phyloP scores from a whole-genome alignment of 345 rosid genomes.

The Orychophragmus violaceus region DNA sequence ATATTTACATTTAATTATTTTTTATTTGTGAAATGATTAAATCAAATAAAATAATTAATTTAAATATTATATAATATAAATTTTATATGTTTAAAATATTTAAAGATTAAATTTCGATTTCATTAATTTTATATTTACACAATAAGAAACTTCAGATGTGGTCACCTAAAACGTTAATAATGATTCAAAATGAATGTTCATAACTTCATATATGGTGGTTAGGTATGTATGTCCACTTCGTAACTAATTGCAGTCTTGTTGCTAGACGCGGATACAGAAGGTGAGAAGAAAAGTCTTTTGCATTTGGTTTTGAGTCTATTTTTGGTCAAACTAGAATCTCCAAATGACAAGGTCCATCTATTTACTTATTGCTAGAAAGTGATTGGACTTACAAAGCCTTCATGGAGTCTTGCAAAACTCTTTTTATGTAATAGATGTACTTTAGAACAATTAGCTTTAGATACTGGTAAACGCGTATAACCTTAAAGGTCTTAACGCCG shows the following conservation, averaged over 20 bases:
- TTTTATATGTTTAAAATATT: no score
- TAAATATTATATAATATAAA: no score
- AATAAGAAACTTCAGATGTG: background rate
- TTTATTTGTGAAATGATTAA: no score
- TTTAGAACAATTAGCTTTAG: background rate
- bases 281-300: slow-evolving; percentile 13
- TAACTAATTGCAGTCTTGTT: background rate
- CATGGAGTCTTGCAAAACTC: slow-evolving; percentile 3
- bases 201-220: background rate
- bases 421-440: background rate
- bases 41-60: no score
- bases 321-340: slow-evolving; percentile 22
- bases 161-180: background rate
- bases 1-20: no score
- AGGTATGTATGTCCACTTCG: background rate
- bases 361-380: slow-evolving; percentile 9
- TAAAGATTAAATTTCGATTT: no score
- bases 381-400: slow-evolving; percentile 17
- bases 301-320: slow-evolving; percentile 21
- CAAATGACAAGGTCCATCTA: background rate
- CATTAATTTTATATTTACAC: background rate
- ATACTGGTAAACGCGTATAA: background rate
- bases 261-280: background rate
- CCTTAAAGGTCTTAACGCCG: background rate
- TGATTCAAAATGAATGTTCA: background rate